phyloP scores from a whole-genome alignment of 768 basidiomycete genomes.

The Lactifluus subvellereus region DNA sequence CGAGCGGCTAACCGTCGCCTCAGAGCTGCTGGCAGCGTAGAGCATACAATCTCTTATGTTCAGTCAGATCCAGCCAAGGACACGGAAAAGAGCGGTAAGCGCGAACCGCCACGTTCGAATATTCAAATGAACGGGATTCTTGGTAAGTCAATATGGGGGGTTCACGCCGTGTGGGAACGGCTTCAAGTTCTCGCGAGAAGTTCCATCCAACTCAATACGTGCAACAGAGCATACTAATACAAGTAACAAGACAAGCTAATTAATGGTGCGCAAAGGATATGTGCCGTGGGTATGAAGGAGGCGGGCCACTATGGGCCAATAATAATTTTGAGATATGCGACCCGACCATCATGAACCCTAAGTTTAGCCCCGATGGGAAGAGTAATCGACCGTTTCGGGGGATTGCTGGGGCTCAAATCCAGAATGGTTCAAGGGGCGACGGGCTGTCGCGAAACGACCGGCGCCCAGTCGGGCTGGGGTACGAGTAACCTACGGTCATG shows the following conservation, averaged over 20 bases:
- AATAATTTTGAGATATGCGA: conserved; percentile 3
- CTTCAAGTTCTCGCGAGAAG: too few relatives aligned
- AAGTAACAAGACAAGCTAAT: conserved; percentile 7
- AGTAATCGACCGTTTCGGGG: background rate
- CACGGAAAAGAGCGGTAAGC: too few relatives aligned
- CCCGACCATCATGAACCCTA: background rate
- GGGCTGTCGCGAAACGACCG: conserved; percentile 4
- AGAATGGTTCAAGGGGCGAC: conserved; percentile 1
- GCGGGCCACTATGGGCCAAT: background rate
- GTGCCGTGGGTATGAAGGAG: background rate
- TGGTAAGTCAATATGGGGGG: background rate
- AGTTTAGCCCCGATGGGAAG: background rate
- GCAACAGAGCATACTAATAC: conserved; percentile 18
- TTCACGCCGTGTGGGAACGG: background rate
- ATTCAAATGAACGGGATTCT: background rate
- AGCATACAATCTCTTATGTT: too few relatives aligned
- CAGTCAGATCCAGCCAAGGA: background rate
- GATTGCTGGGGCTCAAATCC: conserved; percentile 2
- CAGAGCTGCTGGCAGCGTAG: background rate
- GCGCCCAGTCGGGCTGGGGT: conserved; percentile 19
- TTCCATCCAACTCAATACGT: background rate
- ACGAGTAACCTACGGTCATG: conserved; percentile 36
- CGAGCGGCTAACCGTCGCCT: background rate
- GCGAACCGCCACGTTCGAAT: background rate
- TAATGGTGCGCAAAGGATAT: conserved; percentile 11